phyloP scores from a whole-genome alignment of 2,329 filamentous ascomycete species.

The Diaporthe longicolla region DNA sequence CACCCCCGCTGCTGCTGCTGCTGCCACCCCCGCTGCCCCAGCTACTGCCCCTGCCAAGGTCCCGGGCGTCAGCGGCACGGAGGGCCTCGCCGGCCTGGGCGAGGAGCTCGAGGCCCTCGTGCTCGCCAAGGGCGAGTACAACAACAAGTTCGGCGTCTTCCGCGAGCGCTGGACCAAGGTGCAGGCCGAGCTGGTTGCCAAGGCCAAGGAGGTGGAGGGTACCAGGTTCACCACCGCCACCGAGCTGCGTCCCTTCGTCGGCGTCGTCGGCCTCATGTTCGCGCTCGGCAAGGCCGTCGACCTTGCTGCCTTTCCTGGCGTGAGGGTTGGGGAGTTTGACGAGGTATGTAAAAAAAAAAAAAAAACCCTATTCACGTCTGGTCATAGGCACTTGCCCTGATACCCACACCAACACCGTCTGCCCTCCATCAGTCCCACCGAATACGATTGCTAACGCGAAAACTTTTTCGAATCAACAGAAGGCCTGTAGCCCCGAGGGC shows the following conservation, averaged over 20 bases:
- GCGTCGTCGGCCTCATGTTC: slow-evolving; percentile 23
- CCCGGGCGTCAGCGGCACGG: background rate
- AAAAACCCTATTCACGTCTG: background rate
- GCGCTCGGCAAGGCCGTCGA: slow-evolving; percentile 32
- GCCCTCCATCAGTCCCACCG: background rate
- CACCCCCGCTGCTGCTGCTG: too few relatives aligned
- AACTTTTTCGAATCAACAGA: background rate
- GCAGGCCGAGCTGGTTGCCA: slow-evolving; percentile 5
- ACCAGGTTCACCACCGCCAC: background rate
- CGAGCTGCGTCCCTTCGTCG: background rate
- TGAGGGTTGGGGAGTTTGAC: slow-evolving; percentile 9
- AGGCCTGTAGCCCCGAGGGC: slow-evolving; percentile 20
- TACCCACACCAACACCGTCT: background rate
- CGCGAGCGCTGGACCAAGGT: slow-evolving; percentile 2
- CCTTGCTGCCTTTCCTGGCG: slow-evolving; percentile 12
- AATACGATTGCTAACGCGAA: slow-evolving; percentile 5
- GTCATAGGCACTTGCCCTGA: background rate
- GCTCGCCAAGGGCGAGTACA: slow-evolving; percentile 11
- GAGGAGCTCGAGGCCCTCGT: slow-evolving; percentile 4
- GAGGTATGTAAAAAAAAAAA: slow-evolving; percentile 14
- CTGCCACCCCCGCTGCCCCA: too few relatives aligned
- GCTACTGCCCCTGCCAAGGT: background rate
- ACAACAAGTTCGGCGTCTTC: slow-evolving; percentile 14
- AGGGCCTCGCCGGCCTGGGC: slow-evolving; percentile 14
- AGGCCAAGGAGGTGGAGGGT: slow-evolving; percentile 16